Base-by-base conservation (phyloP, 139 green algal species). In the Chlorella sp. region DNA sequence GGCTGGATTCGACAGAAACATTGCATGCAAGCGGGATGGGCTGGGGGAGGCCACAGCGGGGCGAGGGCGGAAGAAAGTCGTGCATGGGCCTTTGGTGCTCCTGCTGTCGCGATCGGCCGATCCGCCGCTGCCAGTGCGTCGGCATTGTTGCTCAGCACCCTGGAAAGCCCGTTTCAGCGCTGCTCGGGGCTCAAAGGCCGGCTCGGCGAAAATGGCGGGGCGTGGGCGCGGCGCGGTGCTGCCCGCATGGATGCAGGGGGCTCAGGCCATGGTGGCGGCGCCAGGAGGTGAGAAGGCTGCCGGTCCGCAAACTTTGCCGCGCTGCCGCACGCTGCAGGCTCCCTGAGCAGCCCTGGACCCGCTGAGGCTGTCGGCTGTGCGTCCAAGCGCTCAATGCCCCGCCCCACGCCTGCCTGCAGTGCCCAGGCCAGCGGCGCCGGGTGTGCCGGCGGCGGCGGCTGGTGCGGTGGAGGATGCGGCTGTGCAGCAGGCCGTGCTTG, bases 231-330 rank as follows among this genome's bases (percentile, higher is more conserved):
- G 74, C 6, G 63, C 74, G 18, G 84, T 88, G 74, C 56, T 88
- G 4, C 84, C 84, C 0, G 84, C 84, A 1, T 88, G 84, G 84
- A 88, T 88, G 84, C 68, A 57, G 75, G 62, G 57, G 4, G 51
- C 51, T 2, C 51, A 60, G 51, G 51, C 51, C 51, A 60, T 60
- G 51, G 47, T 7, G 4, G 64, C 30, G 34, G 80, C 47, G 17
- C 65, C 80, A 32, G 80, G 80, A 74, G 78, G 78, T 84, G 39
- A 44, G 62, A 5, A 13, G n/a, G n/a, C n/a, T n/a, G 41, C 71
- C 25, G 20, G 21, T 25, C 32, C 25, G 71, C 26, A 1, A 26
- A 7, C 11, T 39, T 11, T 6, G 18, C 2, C 13, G 2, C 6
- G 25, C 23, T 16, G 6, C n/a, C 30, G 16, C 6, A 18, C 28